These are phyloP conservation scores for Polysphondylium violaceum DNA, from an alignment of 78 protist species.

Conservation along the genomic window DNA sequence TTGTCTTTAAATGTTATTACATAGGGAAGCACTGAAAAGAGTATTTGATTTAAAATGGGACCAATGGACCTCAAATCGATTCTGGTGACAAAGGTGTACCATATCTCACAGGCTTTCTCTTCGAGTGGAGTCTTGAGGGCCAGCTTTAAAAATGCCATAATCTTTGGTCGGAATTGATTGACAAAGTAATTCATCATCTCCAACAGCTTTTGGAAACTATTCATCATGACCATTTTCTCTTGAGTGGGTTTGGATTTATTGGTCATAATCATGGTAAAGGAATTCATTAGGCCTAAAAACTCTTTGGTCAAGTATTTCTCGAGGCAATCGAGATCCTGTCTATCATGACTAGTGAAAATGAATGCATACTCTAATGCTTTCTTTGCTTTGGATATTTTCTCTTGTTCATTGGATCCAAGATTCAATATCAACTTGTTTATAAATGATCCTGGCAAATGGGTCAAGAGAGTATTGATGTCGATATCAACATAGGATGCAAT, in stretches of 20 bases:
- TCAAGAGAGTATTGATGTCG: background rate
- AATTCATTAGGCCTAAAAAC: constrained; percentile 56
- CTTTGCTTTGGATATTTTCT: constrained; percentile 23
- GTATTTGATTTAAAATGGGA: constrained; percentile 48
- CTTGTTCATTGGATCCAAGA: background rate
- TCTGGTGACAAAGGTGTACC: constrained; percentile 48
- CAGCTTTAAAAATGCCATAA: constrained; percentile 66
- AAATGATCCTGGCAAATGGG: background rate
- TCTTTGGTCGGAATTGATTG: constrained; percentile 62
- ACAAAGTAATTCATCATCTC: constrained; percentile 1
- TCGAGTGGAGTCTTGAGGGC: constrained; percentile 52
- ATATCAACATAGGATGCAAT: background rate
- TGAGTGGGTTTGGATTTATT: background rate
- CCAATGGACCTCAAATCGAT: constrained; percentile 51
- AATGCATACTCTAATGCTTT: constrained; percentile 3
- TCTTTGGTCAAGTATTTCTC: constrained; percentile 21
- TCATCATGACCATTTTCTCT: constrained; percentile 36
- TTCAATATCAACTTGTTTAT: background rate
- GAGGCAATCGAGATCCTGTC: too few species aligned
- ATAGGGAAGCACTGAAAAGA: constrained; percentile 22
- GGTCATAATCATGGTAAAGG: constrained; percentile 37
- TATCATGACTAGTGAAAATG: background rate
- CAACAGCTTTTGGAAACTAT: background rate
- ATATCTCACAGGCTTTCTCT: constrained; percentile 23
- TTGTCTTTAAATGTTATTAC: constrained; percentile 5